Base-by-base conservation (phyloP, 1,284 basidiomycete species). In the Boletus mariae region DNA sequence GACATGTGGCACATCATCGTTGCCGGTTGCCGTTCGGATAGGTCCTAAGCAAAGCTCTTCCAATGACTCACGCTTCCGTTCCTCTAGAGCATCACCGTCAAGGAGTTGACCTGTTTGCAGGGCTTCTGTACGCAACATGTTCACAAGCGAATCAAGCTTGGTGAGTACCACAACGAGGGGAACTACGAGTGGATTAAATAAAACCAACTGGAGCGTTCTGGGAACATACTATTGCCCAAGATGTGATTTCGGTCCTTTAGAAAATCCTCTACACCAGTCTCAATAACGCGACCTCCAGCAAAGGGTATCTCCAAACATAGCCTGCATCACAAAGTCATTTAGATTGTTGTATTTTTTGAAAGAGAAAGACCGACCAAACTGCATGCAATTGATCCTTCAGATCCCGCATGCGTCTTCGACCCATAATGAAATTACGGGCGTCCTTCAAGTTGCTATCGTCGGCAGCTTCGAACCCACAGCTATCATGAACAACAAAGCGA, bases 111-210 rank as follows among this genome's bases (percentile, higher is more conserved):
- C 32, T 34, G 32, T 12, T 10, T 34, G 32, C 32, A 34, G 15
- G 10, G 28, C 37, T 8, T 52, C 26, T 3, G 13, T 12, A 31
- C 4, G 6, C 4, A 53, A 5, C 10, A 9, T 15, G 11, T 38
- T 15, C 4, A 38, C 42, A 9, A 55, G 50, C 5, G 20, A 31
- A 38, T 54, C 53, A 6, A 53, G 31, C 23, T 55, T 55, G 15
- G 53, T 55, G n/a, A 53, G 48, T 4, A 53, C 46, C 4, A 55
- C 42, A 1, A 55, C 35, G 13, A 53, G 51, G 15, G 51, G 53
- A 23, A 41, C 53, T 17, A 25, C 10, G 10, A 25, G 12, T 10
- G 13, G 15, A 34, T 46, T 6, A 29, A 46, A n/a, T n/a, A 46
- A 5, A 26, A 11, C 2, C 7, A 41, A 25, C 11, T 2, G 25